Base-by-base conservation (phyloP, 2,329 filamentous ascomycete species). In the Colletotrichum musae region DNA sequence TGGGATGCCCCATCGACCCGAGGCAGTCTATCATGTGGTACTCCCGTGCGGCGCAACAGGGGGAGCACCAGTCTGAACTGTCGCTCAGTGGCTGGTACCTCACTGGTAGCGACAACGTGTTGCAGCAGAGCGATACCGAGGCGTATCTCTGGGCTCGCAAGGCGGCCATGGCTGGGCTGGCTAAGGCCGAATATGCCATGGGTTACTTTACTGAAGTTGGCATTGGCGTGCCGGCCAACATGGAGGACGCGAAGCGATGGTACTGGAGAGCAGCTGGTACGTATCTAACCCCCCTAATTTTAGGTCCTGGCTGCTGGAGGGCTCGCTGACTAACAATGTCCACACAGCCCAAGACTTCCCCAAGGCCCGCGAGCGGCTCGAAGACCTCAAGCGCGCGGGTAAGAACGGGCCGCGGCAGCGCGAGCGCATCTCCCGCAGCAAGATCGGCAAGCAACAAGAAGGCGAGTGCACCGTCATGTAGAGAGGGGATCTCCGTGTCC, bases 111-210 rank as follows among this genome's bases (percentile, higher is more conserved):
- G 93, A 97, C 63, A 93, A 93, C 1, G 93, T 98, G 9, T 83
- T 99, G 61, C 90, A 93, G 75, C 95, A 98, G 80, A 97, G 92
- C 77, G 96, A 99, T 75, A 97, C 94, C 0, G 96, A 99, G 79
- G 96, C 96, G 1, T 99, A 98, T 79, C 88, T 99, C 2, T 99
- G 96, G 96, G 95, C 96, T 12, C 87, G 95, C 24, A 98, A 98
- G 81, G 95, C 96, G 2, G 96, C 96, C 0, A 89, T 91, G 72
- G 93, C 94, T 4, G 94, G 95, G 3, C 82, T 98, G 45, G 91
- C 94, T 7, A 99, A 98, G 84, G 96, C 96, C 0, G 93, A 98
- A 82, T 98, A 98, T 81, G 96, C 95, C 0, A 97, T 99, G 93
- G 96, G 96, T 0, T 98, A 98, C 81, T 98, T 97, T 77, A 97